Percentiles rank a stretch among this genome's conserved stretches.
These are phyloP conservation scores for Rhizophlyctis rosea DNA, from an alignment of 192 early-diverging fungal species.

Conservation along the genomic window DNA sequence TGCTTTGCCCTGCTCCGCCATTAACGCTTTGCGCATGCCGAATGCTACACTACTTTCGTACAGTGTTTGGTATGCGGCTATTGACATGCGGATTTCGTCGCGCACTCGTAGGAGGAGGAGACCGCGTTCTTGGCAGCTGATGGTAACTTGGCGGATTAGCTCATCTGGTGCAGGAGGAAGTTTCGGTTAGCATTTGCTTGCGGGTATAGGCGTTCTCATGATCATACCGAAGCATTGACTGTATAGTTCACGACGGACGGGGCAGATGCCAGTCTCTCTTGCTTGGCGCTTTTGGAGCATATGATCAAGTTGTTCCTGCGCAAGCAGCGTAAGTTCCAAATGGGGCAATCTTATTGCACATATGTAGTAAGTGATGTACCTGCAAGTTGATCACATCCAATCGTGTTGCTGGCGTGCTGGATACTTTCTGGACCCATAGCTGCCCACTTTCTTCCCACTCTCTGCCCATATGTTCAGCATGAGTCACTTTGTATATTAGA, in stretches of 20 bases:
- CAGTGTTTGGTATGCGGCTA: conserved; percentile 62
- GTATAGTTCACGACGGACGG: conserved; percentile 60
- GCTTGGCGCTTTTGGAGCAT: conserved; percentile 66
- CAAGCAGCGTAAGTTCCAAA: not conserved
- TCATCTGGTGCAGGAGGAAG: conserved; percentile 43
- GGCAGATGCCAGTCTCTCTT: conserved; percentile 59
- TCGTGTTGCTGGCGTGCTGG: conserved; percentile 58
- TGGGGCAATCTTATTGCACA: conserved; percentile 2
- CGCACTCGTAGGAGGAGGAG: conserved; percentile 57
- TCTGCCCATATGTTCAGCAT: no score
- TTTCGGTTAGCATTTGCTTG: not conserved
- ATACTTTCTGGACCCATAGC: conserved; percentile 63
- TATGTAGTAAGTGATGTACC: conserved; percentile 15
- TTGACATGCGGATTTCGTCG: conserved; percentile 67
- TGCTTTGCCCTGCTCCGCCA: conserved; percentile 60
- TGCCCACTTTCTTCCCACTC: conserved; percentile 65
- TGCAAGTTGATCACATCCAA: conserved; percentile 57
- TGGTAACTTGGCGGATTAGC: conserved; percentile 65
- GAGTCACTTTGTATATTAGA: no score
- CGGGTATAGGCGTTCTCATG: no score
- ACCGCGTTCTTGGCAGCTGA: conserved; percentile 61
- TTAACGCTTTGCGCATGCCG: conserved; percentile 63
- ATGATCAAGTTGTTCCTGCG: conserved; percentile 63
- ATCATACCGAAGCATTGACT: conserved; percentile 61
- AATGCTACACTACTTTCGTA: conserved; percentile 62